Conservation (phyloP, 73 alveolate genomes). For the Paramecium caudatum region DNA sequence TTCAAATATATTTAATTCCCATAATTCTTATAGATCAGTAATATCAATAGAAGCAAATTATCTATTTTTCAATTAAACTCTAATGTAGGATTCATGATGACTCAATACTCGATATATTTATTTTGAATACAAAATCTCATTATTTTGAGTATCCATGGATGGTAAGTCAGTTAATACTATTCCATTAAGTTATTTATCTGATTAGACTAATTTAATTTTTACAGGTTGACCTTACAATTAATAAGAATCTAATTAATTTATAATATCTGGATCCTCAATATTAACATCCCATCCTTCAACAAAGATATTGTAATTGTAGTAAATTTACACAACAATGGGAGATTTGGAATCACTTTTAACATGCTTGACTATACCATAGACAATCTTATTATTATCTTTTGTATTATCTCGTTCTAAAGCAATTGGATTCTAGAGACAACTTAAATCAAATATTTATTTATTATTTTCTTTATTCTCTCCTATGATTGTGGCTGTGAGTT, state of each 20-base stretch:
- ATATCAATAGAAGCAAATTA: constrained; percentile 63
- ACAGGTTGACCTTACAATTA: background rate
- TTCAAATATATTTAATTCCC: constrained; percentile 37
- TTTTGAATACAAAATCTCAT: constrained; percentile 33
- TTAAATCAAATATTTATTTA: constrained; percentile 23
- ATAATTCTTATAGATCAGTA: constrained; percentile 41
- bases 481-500: background rate
- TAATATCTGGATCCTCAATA: constrained; percentile 1
- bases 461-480: constrained; percentile 54
- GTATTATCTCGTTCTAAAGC: background rate
- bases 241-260: background rate
- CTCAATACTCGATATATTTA: constrained; percentile 15
- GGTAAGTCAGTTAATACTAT: background rate
- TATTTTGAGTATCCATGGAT: background rate
- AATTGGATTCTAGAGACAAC: background rate
- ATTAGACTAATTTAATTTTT: background rate
- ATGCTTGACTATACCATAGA: constrained; percentile 19
- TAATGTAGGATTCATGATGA: constrained; percentile 53
- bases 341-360: background rate
- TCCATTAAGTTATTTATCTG: background rate
- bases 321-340: background rate
- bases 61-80: constrained; percentile 28
- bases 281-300: constrained; percentile 55
- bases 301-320: constrained; percentile 20
- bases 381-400: constrained; percentile 42